These are phyloP conservation scores for Euphorbia lathyris DNA, from an alignment of 345 rosid species.

Conservation along the genomic window DNA sequence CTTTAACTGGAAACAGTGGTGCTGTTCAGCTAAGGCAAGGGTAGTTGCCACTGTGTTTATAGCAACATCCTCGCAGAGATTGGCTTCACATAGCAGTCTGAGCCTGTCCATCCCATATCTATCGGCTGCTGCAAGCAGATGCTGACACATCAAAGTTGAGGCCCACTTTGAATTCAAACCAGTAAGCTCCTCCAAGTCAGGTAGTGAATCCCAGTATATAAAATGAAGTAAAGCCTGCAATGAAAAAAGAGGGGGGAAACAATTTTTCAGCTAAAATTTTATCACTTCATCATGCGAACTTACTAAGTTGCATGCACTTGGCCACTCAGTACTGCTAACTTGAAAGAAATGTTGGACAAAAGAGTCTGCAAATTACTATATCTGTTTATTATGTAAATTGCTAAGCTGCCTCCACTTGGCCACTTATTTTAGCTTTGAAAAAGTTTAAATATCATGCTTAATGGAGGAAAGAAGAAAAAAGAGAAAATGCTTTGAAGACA, in stretches of 20 bases:
- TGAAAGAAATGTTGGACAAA: neutral
- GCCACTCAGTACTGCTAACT: neutral
- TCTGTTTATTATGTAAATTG: no score
- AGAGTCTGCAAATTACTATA: no score
- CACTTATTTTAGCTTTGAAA: no score
- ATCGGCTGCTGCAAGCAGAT: conserved; percentile 81
- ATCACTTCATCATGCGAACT: neutral
- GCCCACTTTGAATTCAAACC: conserved; percentile 61
- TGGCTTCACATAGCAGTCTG: conserved; percentile 34
- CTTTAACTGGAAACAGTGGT: conserved; percentile 69
- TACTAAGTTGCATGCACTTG: neutral
- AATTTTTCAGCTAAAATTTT: neutral
- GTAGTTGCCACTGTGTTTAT: conserved; percentile 72
- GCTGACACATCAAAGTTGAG: conserved; percentile 68
- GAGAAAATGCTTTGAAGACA: neutral
- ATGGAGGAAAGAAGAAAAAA: neutral
- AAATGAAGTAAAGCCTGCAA: conserved; percentile 70
- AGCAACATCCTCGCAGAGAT: conserved; percentile 65
- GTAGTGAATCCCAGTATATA: conserved; percentile 72
- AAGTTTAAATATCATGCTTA: neutral
- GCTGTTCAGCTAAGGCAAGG: conserved; percentile 83
- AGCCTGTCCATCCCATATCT: conserved; percentile 72
- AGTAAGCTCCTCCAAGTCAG: conserved; percentile 62
- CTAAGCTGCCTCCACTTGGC: no score
- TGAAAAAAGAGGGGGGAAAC: neutral